Conservation (phyloP, 257 asterid genomes). For the Gynochthodes officinalis region DNA sequence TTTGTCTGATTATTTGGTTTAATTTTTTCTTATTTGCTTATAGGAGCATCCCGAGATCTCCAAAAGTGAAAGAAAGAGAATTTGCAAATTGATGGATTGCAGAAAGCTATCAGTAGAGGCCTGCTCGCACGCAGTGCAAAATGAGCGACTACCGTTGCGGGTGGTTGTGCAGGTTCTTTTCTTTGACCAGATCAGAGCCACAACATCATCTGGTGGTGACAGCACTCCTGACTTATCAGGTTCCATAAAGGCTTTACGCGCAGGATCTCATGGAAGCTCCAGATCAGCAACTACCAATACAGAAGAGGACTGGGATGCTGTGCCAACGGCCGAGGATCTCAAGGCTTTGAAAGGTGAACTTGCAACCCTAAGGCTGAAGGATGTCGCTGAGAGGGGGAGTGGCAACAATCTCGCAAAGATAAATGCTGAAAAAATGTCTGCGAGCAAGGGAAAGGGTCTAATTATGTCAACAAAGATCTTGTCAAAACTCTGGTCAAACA, state of each 20-base stretch:
- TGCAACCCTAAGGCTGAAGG: conserved; percentile 46
- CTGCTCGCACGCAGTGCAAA: conserved; percentile 74
- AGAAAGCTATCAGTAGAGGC: conserved; percentile 72
- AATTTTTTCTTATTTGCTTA: neutral
- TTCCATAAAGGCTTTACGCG: conserved; percentile 39
- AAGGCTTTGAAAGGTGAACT: conserved; percentile 65
- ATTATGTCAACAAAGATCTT: conserved; percentile 45
- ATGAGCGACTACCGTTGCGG: conserved; percentile 76
- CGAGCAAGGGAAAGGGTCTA: conserved; percentile 44
- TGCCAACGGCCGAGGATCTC: conserved; percentile 62
- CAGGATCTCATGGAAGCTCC: conserved; percentile 67
- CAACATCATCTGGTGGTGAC: conserved; percentile 41
- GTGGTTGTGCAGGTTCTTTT: conserved; percentile 76
- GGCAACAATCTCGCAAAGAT: conserved; percentile 19
- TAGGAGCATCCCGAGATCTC: conserved; percentile 73
- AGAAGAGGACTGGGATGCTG: conserved; percentile 79
- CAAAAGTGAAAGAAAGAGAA: conserved; percentile 66
- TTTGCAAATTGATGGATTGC: conserved; percentile 76
- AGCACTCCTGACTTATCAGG: conserved; percentile 48
- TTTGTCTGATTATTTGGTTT: neutral
- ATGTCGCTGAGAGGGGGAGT: conserved; percentile 17
- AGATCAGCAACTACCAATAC: conserved; percentile 74
- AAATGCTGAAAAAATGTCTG: conserved; percentile 37
- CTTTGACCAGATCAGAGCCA: conserved; percentile 68
- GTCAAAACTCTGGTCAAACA: conserved; percentile 72